A percentile compares a stretch with the other conserved stretches of the same genome.
Evolutionary conservation across 1,284 basidiomycete species (phyloP).

Genomic region (Hypsizygus ulmarius): DNA sequence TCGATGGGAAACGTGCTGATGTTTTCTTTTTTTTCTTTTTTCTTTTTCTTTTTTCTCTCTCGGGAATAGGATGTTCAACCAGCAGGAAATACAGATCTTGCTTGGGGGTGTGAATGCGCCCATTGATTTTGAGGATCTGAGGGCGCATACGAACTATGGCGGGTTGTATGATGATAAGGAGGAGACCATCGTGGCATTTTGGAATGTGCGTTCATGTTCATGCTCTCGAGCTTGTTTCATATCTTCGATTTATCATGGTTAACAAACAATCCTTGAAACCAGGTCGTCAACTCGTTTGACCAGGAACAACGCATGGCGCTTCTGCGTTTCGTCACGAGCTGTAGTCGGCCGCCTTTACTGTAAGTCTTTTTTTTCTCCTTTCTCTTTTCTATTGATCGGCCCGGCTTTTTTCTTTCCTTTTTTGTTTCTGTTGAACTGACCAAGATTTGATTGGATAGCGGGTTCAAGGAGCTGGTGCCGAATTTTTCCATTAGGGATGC

Average conservation of each 20-base stretch:
- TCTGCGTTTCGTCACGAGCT: conserved; percentile 88
- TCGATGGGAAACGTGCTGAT: background rate
- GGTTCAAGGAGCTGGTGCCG: conserved; percentile 86
- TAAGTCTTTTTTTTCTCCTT: conserved; percentile 27
- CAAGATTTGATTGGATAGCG: conserved; percentile 40
- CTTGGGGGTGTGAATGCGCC: conserved; percentile 82
- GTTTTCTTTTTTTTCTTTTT: no score
- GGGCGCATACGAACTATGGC: conserved; percentile 73
- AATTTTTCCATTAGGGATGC: conserved; percentile 83
- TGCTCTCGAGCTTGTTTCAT: background rate
- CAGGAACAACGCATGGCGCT: conserved; percentile 71
- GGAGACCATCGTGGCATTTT: conserved; percentile 72
- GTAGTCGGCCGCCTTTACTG: conserved; percentile 84
- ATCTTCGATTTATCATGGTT: background rate
- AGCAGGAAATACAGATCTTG: conserved; percentile 84
- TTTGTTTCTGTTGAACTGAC: background rate
- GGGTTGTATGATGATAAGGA: conserved; percentile 73
- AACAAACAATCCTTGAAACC: no score
- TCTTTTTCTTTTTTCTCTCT: no score
- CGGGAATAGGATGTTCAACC: conserved; percentile 87
- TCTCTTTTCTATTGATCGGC: no score
- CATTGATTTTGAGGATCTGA: conserved; percentile 81
- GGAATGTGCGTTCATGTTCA: conserved; percentile 49
- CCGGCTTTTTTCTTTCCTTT: background rate
- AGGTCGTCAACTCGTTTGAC: conserved; percentile 74